A percentile compares a stretch with the other conserved stretches of the same genome.
Conservation (phyloP, 257 asterid species). For the Nicotiana undulata region DNA sequence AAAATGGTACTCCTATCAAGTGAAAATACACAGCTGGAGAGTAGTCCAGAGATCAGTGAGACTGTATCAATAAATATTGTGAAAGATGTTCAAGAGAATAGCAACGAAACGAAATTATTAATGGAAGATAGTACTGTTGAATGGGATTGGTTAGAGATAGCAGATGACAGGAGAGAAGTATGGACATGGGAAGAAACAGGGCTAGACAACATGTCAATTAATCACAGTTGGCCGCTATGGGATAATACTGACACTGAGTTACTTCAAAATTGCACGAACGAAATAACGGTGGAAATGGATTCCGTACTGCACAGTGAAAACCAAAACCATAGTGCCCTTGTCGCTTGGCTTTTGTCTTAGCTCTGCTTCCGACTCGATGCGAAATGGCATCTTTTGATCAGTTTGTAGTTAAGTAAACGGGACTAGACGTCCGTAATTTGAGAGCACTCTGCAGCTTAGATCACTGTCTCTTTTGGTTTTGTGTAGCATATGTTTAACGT, state of each 20-base stretch:
- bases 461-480: not conserved
- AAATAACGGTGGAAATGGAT: conserved; percentile 13
- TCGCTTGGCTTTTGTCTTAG: conserved; percentile 56
- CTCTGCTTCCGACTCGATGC: not conserved
- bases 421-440: not conserved
- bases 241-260: not conserved
- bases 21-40: not conserved
- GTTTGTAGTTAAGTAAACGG: not conserved
- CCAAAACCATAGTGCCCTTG: conserved; percentile 28
- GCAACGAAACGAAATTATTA: not conserved
- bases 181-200: conserved; percentile 5
- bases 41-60: not conserved
- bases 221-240: conserved; percentile 28
- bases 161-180: not conserved
- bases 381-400: not conserved
- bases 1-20: not conserved
- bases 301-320: not conserved
- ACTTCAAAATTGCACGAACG: not conserved
- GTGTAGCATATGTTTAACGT: not conserved
- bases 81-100: not conserved
- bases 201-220: conserved; percentile 7
- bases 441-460: not conserved
- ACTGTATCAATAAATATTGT: not conserved
- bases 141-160: conserved; percentile 30
- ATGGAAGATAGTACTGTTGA: not conserved